Evolutionary conservation across 169 alveolate genomes (phyloP).

Genomic region (Prorocentrum cordatum): DNA sequence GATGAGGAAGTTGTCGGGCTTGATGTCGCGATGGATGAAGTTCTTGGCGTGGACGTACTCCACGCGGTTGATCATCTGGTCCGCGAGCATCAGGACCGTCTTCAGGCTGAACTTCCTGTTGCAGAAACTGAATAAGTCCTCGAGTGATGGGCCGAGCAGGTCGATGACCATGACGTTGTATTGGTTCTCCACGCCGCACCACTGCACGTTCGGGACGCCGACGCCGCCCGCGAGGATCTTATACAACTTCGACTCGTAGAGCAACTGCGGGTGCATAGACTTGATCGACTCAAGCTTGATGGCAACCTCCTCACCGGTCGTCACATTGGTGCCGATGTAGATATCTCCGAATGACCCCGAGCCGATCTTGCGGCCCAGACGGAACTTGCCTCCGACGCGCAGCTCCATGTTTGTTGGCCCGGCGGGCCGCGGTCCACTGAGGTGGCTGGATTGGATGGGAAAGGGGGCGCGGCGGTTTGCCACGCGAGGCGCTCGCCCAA

Average conservation of each 20-base stretch:
- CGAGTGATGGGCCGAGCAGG: constrained; percentile 94
- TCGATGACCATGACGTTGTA: constrained; percentile 94
- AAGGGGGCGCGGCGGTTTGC: too few relatives aligned
- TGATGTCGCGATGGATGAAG: constrained; percentile 95
- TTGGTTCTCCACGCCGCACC: constrained; percentile 94
- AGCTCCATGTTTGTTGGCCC: too few relatives aligned
- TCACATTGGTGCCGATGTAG: constrained; percentile 89
- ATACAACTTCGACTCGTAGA: constrained; percentile 93
- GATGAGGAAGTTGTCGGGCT: constrained; percentile 94
- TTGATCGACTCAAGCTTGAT: constrained; percentile 89
- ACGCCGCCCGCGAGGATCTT: constrained; percentile 91
- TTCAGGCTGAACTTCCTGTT: constrained; percentile 89
- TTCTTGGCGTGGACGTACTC: constrained; percentile 91
- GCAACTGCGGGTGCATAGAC: constrained; percentile 87
- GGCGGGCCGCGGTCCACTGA: too few relatives aligned
- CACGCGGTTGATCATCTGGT: constrained; percentile 79
- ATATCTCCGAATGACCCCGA: constrained; percentile 97
- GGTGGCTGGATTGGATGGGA: too few relatives aligned
- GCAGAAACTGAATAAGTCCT: constrained; percentile 90
- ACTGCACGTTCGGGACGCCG: constrained; percentile 71
- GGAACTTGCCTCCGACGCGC: constrained; percentile 70
- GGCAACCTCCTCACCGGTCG: constrained; percentile 89
- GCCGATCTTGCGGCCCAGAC: constrained; percentile 91
- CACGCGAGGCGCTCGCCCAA: too few relatives aligned
- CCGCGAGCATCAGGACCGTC: constrained; percentile 73